These are phyloP conservation scores for Boletus reticulatus DNA, from an alignment of 768 basidiomycete species.

Conservation along the genomic window DNA sequence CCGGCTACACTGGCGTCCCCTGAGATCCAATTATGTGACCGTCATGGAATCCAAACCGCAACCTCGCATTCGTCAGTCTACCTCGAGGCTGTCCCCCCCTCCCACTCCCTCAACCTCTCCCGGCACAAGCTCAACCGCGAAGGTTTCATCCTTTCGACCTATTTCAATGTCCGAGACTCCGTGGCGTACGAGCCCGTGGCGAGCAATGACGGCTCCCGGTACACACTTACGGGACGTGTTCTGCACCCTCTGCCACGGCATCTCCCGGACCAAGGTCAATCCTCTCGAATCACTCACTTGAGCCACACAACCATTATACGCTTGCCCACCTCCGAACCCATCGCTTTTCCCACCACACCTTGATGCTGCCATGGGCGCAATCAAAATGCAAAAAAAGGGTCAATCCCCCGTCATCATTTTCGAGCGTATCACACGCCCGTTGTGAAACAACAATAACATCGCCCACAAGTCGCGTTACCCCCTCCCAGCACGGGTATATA, in stretches of 20 bases:
- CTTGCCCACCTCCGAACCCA: slow-evolving; percentile 10
- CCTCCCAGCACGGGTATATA: slow-evolving; percentile 5
- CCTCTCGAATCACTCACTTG: slow-evolving; percentile 6
- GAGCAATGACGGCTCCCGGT: neutral
- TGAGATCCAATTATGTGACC: slow-evolving; percentile 3
- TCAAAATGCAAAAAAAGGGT: slow-evolving; percentile 10
- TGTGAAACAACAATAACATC: neutral
- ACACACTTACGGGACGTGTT: neutral
- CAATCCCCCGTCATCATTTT: slow-evolving; percentile 12
- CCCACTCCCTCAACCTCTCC: neutral
- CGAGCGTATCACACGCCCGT: slow-evolving; percentile 13
- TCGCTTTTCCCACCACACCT: slow-evolving; percentile 17
- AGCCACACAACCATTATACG: slow-evolving; percentile 2
- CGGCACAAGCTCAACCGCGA: slow-evolving; percentile 22
- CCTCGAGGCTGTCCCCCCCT: slow-evolving; percentile 12
- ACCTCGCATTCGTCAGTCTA: neutral
- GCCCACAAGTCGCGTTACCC: slow-evolving; percentile 12
- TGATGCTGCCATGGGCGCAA: slow-evolving; percentile 19
- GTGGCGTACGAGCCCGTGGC: slow-evolving; percentile 14
- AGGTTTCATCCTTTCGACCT: slow-evolving; percentile 20
- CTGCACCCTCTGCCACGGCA: neutral
- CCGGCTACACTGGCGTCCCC: slow-evolving; percentile 8
- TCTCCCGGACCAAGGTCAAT: slow-evolving; percentile 9
- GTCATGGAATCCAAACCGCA: slow-evolving; percentile 5
- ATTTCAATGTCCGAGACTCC: slow-evolving; percentile 34